These are phyloP conservation scores for Roridomyces roridus DNA, from an alignment of 768 basidiomycete genomes.

Conservation along the genomic window DNA sequence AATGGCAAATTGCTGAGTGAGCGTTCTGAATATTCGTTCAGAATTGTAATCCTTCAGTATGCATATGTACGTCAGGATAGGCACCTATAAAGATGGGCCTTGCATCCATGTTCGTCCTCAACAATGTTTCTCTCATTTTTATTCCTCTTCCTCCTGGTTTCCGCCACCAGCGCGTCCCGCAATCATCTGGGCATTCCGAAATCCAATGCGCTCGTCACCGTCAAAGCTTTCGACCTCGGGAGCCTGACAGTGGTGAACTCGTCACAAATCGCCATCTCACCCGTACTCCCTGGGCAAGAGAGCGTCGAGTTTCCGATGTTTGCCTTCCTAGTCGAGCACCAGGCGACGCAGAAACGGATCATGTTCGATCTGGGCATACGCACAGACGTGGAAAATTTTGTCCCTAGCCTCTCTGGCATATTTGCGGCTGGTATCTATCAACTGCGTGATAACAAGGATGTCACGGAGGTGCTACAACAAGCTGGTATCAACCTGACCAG, in stretches of 20 bases:
- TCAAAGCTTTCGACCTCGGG: conserved; percentile 12
- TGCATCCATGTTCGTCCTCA: too few relatives aligned
- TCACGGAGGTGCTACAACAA: conserved; percentile 19
- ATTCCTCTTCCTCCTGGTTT: background rate
- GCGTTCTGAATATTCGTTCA: too few relatives aligned
- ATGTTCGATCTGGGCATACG: conserved; percentile 23
- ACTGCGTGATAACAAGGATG: conserved; percentile 14
- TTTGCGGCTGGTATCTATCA: conserved; percentile 7
- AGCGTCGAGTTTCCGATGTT: background rate
- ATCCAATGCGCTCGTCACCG: conserved; percentile 6
- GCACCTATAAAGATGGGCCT: too few relatives aligned
- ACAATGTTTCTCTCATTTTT: conserved; percentile 1
- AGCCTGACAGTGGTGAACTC: background rate
- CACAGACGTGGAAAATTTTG: conserved; percentile 7
- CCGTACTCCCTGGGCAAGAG: conserved; percentile 8
- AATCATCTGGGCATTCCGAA: background rate
- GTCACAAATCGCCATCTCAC: background rate
- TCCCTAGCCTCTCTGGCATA: conserved; percentile 7
- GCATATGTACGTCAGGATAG: too few relatives aligned
- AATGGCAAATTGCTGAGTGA: too few relatives aligned
- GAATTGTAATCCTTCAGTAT: too few relatives aligned
- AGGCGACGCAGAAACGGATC: conserved; percentile 4
- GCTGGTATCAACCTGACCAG: conserved; percentile 17
- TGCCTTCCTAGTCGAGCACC: conserved; percentile 18
- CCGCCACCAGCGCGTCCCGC: background rate